Evolutionary conservation across 2,329 filamentous ascomycete genomes (phyloP).

Genomic region (Septoria petroselini): DNA sequence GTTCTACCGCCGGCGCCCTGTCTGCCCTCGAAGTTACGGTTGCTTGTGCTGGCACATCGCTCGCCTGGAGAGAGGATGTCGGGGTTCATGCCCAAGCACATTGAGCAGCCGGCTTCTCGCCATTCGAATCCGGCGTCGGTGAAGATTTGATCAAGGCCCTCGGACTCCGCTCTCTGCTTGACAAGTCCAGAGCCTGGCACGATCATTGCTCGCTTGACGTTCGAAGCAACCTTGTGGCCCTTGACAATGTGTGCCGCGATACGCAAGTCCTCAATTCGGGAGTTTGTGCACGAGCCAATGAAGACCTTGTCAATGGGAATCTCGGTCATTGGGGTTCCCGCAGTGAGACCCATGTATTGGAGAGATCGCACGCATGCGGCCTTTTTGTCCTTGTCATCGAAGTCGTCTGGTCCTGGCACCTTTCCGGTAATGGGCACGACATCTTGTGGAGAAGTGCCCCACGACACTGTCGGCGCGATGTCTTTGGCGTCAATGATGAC

Average conservation of each 20-base stretch:
- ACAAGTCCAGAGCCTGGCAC: constrained; percentile 94
- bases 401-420: constrained; percentile 89
- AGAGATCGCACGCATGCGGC: constrained; percentile 74
- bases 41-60: constrained; percentile 91
- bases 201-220: constrained; percentile 92
- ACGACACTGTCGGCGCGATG: constrained; percentile 88
- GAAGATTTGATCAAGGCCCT: constrained; percentile 93
- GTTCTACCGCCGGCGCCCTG: constrained; percentile 90
- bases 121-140: constrained; percentile 90
- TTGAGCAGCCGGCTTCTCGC: constrained; percentile 96
- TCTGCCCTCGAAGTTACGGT: constrained; percentile 95
- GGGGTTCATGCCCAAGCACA: constrained; percentile 99
- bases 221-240: constrained; percentile 80
- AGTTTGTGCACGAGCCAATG: constrained; percentile 97
- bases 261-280: constrained; percentile 90
- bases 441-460: constrained; percentile 96
- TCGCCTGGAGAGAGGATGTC: constrained; percentile 91
- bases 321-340: constrained; percentile 89
- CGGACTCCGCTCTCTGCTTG: constrained; percentile 84
- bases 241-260: constrained; percentile 82
- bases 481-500: constrained; percentile 89
- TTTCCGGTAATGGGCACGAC: constrained; percentile 88
- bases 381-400: constrained; percentile 76
- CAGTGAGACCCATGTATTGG: constrained; percentile 90
- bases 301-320: constrained; percentile 92